Conservation (phyloP, 345 rosid genomes). For the Abelmoschus esculentus region DNA sequence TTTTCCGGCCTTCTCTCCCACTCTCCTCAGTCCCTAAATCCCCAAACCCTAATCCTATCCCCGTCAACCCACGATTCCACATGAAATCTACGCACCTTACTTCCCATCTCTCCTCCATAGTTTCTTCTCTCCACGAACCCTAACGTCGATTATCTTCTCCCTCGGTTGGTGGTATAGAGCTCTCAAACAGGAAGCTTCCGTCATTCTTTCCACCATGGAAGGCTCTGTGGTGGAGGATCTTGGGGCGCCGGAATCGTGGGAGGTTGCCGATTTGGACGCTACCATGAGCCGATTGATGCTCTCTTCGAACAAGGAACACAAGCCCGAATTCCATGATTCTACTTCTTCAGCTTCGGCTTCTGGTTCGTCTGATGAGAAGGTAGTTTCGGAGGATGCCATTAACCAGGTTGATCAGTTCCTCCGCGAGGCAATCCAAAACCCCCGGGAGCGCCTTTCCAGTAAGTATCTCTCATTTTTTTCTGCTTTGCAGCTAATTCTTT, state of each 20-base stretch:
- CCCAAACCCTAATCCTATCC: background rate
- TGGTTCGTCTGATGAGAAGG: constrained; percentile 13
- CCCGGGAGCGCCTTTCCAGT: constrained; percentile 82
- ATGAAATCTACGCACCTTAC: constrained; percentile 15
- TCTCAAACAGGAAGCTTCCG: background rate
- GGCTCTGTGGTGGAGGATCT: constrained; percentile 64
- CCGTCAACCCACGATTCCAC: background rate
- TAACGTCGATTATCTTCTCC: background rate
- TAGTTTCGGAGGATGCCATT: constrained; percentile 28
- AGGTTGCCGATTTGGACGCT: constrained; percentile 76
- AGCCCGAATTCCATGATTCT: constrained; percentile 13
- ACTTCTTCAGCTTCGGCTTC: constrained; percentile 12
- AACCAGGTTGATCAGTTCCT: constrained; percentile 72
- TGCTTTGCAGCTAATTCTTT: background rate
- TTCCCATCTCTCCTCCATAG: background rate
- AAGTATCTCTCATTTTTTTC: background rate
- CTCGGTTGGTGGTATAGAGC: background rate
- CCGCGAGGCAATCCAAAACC: constrained; percentile 66
- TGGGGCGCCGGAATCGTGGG: constrained; percentile 83
- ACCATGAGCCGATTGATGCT: constrained; percentile 63
- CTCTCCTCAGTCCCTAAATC: background rate
- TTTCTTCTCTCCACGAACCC: constrained; percentile 7
- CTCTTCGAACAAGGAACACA: constrained; percentile 21
- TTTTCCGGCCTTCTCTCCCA: background rate
- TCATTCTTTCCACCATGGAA: constrained; percentile 38